Conservation (phyloP, 805 yeast species). For the Yueomyces sinensis region DNA sequence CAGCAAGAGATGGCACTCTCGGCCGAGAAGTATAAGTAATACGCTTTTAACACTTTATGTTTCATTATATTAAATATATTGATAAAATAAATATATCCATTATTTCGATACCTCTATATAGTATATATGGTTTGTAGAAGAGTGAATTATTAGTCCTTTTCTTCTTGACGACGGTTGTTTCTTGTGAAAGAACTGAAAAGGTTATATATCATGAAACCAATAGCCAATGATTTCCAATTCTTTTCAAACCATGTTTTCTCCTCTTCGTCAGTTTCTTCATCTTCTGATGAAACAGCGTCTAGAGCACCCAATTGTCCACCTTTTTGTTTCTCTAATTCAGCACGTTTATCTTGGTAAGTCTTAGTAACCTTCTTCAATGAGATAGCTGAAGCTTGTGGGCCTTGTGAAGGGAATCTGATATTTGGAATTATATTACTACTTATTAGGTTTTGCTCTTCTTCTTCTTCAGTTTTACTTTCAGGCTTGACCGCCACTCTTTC, state of each 20-base stretch:
- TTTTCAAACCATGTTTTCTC: conserved; percentile 16
- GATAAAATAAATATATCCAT: too few species aligned
- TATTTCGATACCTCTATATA: too few species aligned
- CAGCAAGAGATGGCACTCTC: too few species aligned
- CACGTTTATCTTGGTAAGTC: conserved; percentile 20
- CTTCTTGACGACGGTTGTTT: not conserved
- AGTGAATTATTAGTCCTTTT: not conserved
- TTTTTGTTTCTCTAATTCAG: conserved; percentile 6
- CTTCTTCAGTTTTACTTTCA: not conserved
- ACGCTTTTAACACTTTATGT: too few species aligned
- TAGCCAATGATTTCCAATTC: conserved; percentile 19
- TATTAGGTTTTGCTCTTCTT: not conserved
- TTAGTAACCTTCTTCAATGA: conserved; percentile 18
- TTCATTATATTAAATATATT: too few species aligned
- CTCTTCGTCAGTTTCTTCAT: conserved; percentile 11
- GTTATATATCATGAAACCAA: conserved; percentile 17
- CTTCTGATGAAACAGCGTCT: conserved; percentile 8
- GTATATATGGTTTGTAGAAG: too few species aligned
- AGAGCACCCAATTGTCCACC: conserved; percentile 6
- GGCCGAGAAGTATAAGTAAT: too few species aligned
- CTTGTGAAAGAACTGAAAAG: conserved; percentile 1
- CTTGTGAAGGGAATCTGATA: conserved; percentile 7
- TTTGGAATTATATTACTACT: conserved; percentile 5
- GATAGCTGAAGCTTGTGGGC: conserved; percentile 12
- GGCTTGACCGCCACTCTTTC: conserved; percentile 5